Percentiles rank a stretch among this genome's conserved stretches.
phyloP scores from a whole-genome alignment of 768 basidiomycete genomes.

The Erythrobasidium yunnanense region DNA sequence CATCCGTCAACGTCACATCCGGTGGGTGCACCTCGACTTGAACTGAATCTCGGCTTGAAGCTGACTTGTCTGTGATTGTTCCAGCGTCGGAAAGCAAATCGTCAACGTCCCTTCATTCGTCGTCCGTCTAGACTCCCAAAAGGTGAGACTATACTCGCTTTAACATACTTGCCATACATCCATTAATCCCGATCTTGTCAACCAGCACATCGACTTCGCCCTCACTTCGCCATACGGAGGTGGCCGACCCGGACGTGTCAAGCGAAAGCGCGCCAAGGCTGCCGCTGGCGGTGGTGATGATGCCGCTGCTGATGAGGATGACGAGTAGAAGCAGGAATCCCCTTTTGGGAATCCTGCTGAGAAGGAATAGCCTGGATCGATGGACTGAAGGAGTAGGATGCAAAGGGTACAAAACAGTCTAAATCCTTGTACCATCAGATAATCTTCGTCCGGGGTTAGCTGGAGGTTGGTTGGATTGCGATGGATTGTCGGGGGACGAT shows the following conservation, averaged over 20 bases:
- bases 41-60: neutral
- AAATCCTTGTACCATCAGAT: too few species aligned
- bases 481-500: too few species aligned
- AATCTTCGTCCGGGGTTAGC: too few species aligned
- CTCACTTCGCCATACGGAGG: conserved; percentile 94
- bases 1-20: conserved; percentile 96
- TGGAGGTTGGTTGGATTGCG: too few species aligned
- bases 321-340: too few species aligned
- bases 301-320: conserved; percentile 62
- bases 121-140: conserved; percentile 98
- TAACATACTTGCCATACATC: neutral
- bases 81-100: conserved; percentile 92
- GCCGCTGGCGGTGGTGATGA: conserved; percentile 83
- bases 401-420: too few species aligned
- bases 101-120: conserved; percentile 98
- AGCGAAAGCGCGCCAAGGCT: conserved; percentile 92
- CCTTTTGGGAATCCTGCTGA: too few species aligned
- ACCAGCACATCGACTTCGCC: conserved; percentile 89
- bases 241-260: conserved; percentile 69
- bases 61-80: conserved; percentile 10
- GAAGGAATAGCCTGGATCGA: too few species aligned
- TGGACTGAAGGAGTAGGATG: too few species aligned
- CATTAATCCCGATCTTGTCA: neutral
- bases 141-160: conserved; percentile 43
- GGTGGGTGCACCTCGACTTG: conserved; percentile 49